phyloP scores from a whole-genome alignment of 768 basidiomycete species.

The Pulveroboletus sp. region DNA sequence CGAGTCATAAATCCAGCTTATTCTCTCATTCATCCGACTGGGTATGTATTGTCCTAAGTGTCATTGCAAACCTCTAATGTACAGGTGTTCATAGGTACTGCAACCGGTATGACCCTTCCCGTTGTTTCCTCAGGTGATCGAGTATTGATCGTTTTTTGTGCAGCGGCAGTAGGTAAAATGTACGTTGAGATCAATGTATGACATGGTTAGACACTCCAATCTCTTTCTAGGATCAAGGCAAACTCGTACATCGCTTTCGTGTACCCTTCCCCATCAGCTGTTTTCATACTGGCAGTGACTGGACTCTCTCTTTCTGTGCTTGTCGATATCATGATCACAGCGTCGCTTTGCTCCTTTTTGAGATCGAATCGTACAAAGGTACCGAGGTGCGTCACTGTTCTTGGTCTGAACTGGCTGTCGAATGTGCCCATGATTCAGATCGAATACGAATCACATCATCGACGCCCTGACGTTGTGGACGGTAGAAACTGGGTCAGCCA shows the following conservation, averaged over 20 bases:
- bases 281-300: background rate
- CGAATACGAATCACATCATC: slow-evolving; percentile 20
- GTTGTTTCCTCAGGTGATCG: background rate
- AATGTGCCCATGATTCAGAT: background rate
- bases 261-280: slow-evolving; percentile 3
- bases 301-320: slow-evolving; percentile 43
- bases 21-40: slow-evolving; percentile 15
- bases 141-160: background rate
- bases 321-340: slow-evolving; percentile 44
- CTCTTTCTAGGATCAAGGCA: slow-evolving; percentile 11
- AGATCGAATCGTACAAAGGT: slow-evolving; percentile 34
- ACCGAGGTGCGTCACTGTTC: slow-evolving; percentile 27
- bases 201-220: background rate
- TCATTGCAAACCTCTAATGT: background rate
- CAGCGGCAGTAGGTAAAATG: slow-evolving; percentile 23
- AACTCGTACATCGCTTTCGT: slow-evolving; percentile 7
- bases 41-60: slow-evolving; percentile 3
- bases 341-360: slow-evolving; percentile 39
- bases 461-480: slow-evolving; percentile 21
- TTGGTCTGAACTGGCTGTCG: background rate
- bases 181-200: background rate
- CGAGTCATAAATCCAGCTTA: slow-evolving; percentile 4
- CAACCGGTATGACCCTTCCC: slow-evolving; percentile 12
- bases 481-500: slow-evolving; percentile 21
- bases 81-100: slow-evolving; percentile 9